These are phyloP conservation scores for Cryphonectria carpinicola DNA, from an alignment of 2,329 filamentous ascomycete genomes.

Conservation along the genomic window DNA sequence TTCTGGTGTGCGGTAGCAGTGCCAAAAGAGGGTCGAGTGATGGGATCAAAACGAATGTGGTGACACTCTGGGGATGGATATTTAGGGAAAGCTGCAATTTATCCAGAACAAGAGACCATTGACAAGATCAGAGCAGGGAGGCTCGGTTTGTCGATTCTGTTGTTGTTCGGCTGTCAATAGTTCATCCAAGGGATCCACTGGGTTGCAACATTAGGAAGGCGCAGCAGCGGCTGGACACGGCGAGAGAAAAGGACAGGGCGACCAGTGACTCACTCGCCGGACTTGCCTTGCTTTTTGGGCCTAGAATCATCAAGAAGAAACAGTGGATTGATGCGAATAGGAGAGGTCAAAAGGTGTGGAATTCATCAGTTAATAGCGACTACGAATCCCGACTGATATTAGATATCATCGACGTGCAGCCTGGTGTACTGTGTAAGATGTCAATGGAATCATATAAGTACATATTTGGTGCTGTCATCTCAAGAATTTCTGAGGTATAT, in stretches of 20 bases:
- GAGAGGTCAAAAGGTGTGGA: background rate
- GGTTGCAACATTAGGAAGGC: background rate
- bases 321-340: background rate
- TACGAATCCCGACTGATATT: no score
- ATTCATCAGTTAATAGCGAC: no score
- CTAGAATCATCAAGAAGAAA: background rate
- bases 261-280: constrained; percentile 1
- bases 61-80: background rate
- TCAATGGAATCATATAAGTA: no score
- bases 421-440: no score
- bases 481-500: no score
- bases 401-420: no score
- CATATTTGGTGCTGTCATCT: no score
- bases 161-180: background rate
- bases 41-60: background rate
- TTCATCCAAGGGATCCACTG: background rate
- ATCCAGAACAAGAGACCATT: no score
- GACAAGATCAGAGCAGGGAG: background rate
- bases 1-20: background rate
- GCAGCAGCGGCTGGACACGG: background rate
- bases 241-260: background rate
- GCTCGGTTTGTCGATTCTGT: background rate
- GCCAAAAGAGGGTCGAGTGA: background rate
- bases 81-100: background rate
- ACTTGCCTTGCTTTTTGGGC: background rate